Base-by-base conservation (phyloP, 805 yeast species). In the Komagataella kurtzmanii region DNA sequence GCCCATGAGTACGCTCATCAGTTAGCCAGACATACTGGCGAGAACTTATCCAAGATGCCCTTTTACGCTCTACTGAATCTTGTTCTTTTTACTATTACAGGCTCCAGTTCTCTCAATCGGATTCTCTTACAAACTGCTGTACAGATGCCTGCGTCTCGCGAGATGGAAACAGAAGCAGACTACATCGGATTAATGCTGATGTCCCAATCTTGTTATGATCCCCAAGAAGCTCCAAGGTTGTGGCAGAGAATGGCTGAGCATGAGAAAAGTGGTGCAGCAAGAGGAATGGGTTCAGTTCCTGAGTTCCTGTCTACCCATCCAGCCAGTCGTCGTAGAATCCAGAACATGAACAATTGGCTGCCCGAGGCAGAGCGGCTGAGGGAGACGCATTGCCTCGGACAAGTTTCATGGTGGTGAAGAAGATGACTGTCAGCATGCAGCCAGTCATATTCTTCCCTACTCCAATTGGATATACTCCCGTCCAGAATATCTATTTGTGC, bases 161-260 rank as follows among this genome's bases (percentile, higher is more conserved):
- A 80, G 54, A 88, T 88, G 96, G 99, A 93, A 66, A 76, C 88
- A 0, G 99, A 93, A 65, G 98, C 99, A 0, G 99, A 93, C 66
- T 83, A 83, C 59, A 90, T 93, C 30, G 99, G 99, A 0, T 70
- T 93, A 54, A 84, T 88, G 81, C 73, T 91, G 57, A 87, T 91
- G 96, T 79, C 96, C 2, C 71, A 81, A 54, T 95, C 95, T 48
- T 93, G 99, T 63, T 93, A 75, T 65, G 70, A 90, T 56, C 89
- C 96, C 5, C 67, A 68, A 17, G 88, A 82, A 57, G 85, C 96
- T 0, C 78, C 84, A 1, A 69, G 68, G 8, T 75, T 93, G 53
- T 93, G 99, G 99, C 65, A 74, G 51, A 74, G 96, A 52, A 90
- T 91, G 97, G 65, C 77, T 18, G 58, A 65, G 19, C 72, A 68